Evolutionary conservation across 2,329 filamentous ascomycete genomes (phyloP), one percentile per base, ranked within the genome.

Genomic region (Colletotrichum scovillei): DNA sequence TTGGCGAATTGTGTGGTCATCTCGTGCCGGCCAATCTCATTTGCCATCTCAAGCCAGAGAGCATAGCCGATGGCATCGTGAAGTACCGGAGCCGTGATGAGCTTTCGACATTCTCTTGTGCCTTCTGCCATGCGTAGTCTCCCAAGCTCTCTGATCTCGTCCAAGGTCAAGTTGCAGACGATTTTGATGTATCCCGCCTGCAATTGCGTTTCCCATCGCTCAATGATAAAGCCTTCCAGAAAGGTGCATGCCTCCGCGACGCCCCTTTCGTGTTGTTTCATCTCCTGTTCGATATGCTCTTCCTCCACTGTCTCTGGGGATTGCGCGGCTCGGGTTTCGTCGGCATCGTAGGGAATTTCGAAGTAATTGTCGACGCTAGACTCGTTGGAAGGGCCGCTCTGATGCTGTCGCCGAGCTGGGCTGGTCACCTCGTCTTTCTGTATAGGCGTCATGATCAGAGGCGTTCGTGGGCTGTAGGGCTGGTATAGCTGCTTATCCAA

Each of bases 71-170:
- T 67, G 3, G 49, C 68, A 19, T 74, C 72, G 68, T 74, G 72
- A 32, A 74, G 72, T 5, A 74, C 62, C 2, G 72, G 72, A 6
- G 68, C 72, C 8, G 26, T 67, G 68, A 74, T 5, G 26, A 74
- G 72, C 49, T 59, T 59, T 4, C 62, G 62, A 35, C 68, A 74
- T n/a, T 63, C 38, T 19, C 26, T 49, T 3, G 26, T 52, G 16
- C 72, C 72, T 0, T 72, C 57, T 6, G n/a, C 26, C 63, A 62
- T 49, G 9, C 26, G 9, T n/a, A 72, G 35, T 4, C 24, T 57
- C 6, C 72, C 72, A 16, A 67, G n/a, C 9, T 22, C 38, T 38
- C 9, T 46, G 22, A 74, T 7, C 19, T 58, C 28, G 24, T 59
- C 30, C 72, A 74, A 53, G 14, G 72, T 74, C 32, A 72, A 12